Conservation (phyloP, 306 rosid genomes). For the Sechiopsis laciniata region DNA sequence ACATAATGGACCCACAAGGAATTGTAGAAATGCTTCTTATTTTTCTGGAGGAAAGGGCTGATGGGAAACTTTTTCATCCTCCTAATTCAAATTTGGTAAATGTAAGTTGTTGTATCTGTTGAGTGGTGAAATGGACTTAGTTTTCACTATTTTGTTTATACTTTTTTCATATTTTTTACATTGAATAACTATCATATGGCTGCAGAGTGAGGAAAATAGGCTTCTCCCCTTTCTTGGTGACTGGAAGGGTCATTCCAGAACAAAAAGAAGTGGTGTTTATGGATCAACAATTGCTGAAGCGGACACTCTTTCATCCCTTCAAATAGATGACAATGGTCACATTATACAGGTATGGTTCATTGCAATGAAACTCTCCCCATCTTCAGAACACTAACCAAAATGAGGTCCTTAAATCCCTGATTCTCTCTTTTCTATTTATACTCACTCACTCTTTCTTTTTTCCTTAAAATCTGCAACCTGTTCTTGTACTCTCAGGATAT, state of each 20-base stretch:
- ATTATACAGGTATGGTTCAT: conserved; percentile 58
- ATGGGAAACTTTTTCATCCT: conserved; percentile 41
- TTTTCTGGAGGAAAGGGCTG: conserved; percentile 80
- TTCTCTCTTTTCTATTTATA: not conserved
- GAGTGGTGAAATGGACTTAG: not conserved
- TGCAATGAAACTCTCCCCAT: not conserved
- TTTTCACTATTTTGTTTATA: not conserved
- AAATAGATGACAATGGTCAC: conserved; percentile 58
- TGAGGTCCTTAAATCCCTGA: not conserved
- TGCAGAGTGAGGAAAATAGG: conserved; percentile 40
- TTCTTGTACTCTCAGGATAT: conserved; percentile 44
- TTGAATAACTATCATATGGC: conserved; percentile 20
- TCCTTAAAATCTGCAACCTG: not conserved
- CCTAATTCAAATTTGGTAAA: conserved; percentile 39
- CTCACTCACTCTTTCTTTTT: not conserved
- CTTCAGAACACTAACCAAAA: not conserved
- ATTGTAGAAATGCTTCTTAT: conserved; percentile 64
- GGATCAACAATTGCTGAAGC: conserved; percentile 84
- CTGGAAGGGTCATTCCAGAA: conserved; percentile 82
- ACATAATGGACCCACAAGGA: conserved; percentile 88
- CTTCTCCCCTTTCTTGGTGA: conserved; percentile 73
- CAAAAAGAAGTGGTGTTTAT: conserved; percentile 91
- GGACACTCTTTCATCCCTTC: conserved; percentile 51
- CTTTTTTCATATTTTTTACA: conserved; percentile 2
- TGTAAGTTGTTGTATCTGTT: conserved; percentile 15